Percentiles rank a stretch among this genome's conserved stretches.
Conservation (phyloP, 768 basidiomycete species). For the Termitomyces heimii region DNA sequence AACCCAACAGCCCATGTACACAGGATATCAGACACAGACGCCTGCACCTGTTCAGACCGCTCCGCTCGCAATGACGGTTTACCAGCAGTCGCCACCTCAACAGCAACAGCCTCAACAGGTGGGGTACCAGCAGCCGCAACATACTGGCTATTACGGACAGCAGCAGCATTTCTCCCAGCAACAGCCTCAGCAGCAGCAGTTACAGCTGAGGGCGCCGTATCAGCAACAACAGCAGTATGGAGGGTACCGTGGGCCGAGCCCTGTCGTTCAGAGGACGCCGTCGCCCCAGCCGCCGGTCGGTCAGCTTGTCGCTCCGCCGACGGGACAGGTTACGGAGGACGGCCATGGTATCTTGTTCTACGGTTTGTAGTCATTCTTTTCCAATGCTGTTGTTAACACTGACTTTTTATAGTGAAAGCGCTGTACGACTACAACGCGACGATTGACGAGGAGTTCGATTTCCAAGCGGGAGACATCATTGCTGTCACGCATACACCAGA, state of each 20-base stretch:
- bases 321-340: conserved; percentile 75
- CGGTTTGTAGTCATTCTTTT: conserved; percentile 43
- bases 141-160: conserved; percentile 16
- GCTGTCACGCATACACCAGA: conserved; percentile 92
- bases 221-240: conserved; percentile 26
- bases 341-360: conserved; percentile 84
- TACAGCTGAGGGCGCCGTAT: conserved; percentile 22
- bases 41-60: background rate
- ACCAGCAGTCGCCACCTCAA: conserved; percentile 18
- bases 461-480: conserved; percentile 92
- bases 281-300: conserved; percentile 38
- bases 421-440: conserved; percentile 82
- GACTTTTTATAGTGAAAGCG: conserved; percentile 61
- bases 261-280: conserved; percentile 39
- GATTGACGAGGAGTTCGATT: conserved; percentile 92
- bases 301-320: conserved; percentile 40
- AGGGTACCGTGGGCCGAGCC: conserved; percentile 37
- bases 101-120: conserved; percentile 19
- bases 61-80: conserved; percentile 13
- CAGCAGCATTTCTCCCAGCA: conserved; percentile 17
- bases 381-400: background rate
- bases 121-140: conserved; percentile 7
- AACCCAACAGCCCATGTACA: conserved; percentile 19
- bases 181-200: conserved; percentile 19
- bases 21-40: conserved; percentile 3